Evolutionary conservation across 2,329 filamentous ascomycete genomes (phyloP).

Genomic region (Botrytis aclada): DNA sequence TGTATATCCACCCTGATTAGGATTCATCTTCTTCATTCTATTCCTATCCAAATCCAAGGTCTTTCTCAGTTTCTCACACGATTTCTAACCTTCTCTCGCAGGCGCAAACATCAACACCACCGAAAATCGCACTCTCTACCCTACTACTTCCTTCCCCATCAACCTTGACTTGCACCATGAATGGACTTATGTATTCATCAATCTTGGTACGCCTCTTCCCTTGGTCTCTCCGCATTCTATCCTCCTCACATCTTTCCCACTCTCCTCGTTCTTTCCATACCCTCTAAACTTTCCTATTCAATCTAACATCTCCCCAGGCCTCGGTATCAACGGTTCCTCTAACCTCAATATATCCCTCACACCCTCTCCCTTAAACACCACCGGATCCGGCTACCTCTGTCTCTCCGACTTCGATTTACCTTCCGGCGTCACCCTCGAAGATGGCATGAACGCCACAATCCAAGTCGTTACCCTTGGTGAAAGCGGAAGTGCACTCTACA

Average conservation of each 20-base stretch:
- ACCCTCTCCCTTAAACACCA: constrained; percentile 17
- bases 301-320: constrained; percentile 1
- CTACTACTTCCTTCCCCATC: constrained; percentile 6
- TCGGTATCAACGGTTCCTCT: constrained; percentile 19
- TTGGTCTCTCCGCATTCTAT: neutral
- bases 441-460: constrained; percentile 19
- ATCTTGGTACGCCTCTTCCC: constrained; percentile 1
- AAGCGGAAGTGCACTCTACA: constrained; percentile 22
- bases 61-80: too few species aligned
- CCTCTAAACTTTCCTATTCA: neutral
- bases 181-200: constrained; percentile 16
- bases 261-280: neutral
- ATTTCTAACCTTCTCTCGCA: neutral
- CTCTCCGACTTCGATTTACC: constrained; percentile 19
- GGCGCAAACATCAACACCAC: constrained; percentile 23
- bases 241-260: neutral
- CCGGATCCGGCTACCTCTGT: constrained; percentile 19
- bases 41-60: too few species aligned
- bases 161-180: neutral
- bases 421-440: neutral
- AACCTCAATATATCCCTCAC: constrained; percentile 21
- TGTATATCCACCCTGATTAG: neutral
- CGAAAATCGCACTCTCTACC: constrained; percentile 11
- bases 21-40: too few species aligned
- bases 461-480: constrained; percentile 20